Evolutionary conservation across 345 rosid species (phyloP).

Genomic region (Pistacia integerrima): DNA sequence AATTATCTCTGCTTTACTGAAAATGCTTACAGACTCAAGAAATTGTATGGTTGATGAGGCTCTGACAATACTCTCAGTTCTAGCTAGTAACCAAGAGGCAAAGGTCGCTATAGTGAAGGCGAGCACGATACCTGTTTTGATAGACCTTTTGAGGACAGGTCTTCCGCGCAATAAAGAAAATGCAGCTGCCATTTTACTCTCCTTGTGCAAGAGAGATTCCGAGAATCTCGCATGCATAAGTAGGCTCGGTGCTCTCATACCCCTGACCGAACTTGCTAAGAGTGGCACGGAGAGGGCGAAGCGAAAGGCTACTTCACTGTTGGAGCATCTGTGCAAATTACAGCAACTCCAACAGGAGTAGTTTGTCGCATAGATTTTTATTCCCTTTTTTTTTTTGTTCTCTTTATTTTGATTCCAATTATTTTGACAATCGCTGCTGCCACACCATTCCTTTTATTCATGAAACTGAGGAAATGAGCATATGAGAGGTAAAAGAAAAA

Average conservation of each 20-base stretch:
- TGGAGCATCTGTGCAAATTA: slow-evolving; percentile 67
- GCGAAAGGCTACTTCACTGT: slow-evolving; percentile 71
- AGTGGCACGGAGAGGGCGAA: slow-evolving; percentile 93
- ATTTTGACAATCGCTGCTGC: slow-evolving; percentile 33
- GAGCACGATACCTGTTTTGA: slow-evolving; percentile 56
- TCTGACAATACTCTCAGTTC: slow-evolving; percentile 73
- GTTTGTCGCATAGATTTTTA: slow-evolving; percentile 12
- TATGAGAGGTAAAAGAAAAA: slow-evolving; percentile 24
- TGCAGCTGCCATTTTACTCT: slow-evolving; percentile 79
- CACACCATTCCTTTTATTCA: slow-evolving; percentile 17
- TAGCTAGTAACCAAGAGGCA: slow-evolving; percentile 75
- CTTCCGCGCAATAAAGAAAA: slow-evolving; percentile 78
- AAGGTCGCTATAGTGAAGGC: slow-evolving; percentile 69
- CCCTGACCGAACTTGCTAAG: slow-evolving; percentile 76
- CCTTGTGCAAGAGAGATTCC: slow-evolving; percentile 80
- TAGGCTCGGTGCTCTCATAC: slow-evolving; percentile 80
- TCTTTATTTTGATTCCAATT: slow-evolving; percentile 22
- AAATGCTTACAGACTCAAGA: slow-evolving; percentile 67
- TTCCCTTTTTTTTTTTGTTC: slow-evolving; percentile 11
- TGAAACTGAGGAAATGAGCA: slow-evolving; percentile 33
- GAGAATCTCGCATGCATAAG: slow-evolving; percentile 65
- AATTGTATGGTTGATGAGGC: slow-evolving; percentile 78
- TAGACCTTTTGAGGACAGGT: slow-evolving; percentile 66
- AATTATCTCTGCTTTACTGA: slow-evolving; percentile 59
- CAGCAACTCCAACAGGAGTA: slow-evolving; percentile 38